These are phyloP conservation scores for Hyphopichia fennica DNA, from an alignment of 1,139 yeast species.

Conservation along the genomic window DNA sequence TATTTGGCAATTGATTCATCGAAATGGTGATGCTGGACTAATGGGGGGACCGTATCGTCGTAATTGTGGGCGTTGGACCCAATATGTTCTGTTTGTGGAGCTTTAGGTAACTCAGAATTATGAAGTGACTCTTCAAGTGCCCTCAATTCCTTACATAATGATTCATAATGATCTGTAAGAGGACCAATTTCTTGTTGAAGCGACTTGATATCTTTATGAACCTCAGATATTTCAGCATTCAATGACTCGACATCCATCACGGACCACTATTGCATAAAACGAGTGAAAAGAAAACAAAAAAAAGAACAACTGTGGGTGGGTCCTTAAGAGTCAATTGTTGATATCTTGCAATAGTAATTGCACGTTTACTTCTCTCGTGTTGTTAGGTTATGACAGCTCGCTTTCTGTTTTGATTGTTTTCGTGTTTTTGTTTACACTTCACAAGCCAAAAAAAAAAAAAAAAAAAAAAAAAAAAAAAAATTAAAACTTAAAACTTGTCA, in stretches of 20 bases:
- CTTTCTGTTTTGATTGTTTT: neutral
- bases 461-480: neutral
- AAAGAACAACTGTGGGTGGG: too few relatives aligned
- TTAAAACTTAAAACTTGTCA: too few relatives aligned
- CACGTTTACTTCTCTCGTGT: neutral
- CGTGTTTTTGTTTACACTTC: neutral
- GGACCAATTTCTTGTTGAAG: slow-evolving; percentile 5
- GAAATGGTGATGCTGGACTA: slow-evolving; percentile 28
- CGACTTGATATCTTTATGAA: slow-evolving; percentile 2
- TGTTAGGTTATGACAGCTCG: neutral
- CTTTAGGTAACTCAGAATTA: neutral
- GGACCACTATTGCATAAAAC: too few relatives aligned
- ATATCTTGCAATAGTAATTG: neutral
- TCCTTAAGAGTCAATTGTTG: neutral
- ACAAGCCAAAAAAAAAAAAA: neutral
- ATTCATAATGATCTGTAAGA: neutral
- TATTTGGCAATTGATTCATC: slow-evolving; percentile 28
- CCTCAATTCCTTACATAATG: slow-evolving; percentile 4
- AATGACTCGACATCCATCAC: slow-evolving; percentile 1
- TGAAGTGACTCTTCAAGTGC: slow-evolving; percentile 4
- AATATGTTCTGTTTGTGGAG: neutral
- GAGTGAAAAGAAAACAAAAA: too few relatives aligned
- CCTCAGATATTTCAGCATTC: slow-evolving; percentile 1
- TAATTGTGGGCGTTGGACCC: slow-evolving; percentile 8
- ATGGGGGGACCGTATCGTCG: slow-evolving; percentile 6